These are phyloP conservation scores for Erysimum cheiranthoides DNA, from an alignment of 345 rosid genomes.

Conservation along the genomic window DNA sequence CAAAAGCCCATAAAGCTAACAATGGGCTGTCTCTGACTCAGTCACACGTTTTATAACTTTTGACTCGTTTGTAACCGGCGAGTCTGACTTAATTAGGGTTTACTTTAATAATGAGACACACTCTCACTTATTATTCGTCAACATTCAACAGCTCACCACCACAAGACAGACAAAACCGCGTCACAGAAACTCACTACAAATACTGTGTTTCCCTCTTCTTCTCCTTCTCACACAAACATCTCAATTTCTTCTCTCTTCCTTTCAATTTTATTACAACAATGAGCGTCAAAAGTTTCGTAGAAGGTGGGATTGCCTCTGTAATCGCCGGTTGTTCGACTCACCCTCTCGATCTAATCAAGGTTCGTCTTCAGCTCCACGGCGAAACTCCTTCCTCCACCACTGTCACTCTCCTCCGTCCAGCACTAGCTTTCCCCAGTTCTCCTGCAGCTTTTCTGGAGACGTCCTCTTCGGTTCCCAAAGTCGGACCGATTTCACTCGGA, in stretches of 20 bases:
- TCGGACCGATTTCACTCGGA: conserved; percentile 50
- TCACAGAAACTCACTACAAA: conserved; percentile 32
- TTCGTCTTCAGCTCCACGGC: conserved; percentile 86
- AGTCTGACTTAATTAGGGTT: conserved; percentile 36
- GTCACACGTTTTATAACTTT: conserved; percentile 5
- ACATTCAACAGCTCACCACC: conserved; percentile 27
- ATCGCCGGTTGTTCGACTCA: conserved; percentile 86
- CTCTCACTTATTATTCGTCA: conserved; percentile 18
- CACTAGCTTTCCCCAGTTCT: conserved; percentile 55
- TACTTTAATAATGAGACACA: background rate
- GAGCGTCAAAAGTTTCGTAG: conserved; percentile 52
- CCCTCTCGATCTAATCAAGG: conserved; percentile 87
- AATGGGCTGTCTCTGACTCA: conserved; percentile 20
- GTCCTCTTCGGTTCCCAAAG: conserved; percentile 17
- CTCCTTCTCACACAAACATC: conserved; percentile 22
- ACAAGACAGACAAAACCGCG: conserved; percentile 25
- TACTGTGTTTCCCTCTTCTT: conserved; percentile 17
- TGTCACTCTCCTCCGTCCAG: conserved; percentile 54
- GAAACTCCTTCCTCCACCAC: conserved; percentile 52
- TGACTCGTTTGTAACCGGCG: conserved; percentile 20
- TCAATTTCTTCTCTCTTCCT: background rate
- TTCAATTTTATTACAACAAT: background rate
- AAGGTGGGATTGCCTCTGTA: conserved; percentile 77
- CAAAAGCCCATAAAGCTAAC: background rate
- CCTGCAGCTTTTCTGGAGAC: conserved; percentile 31